These are phyloP conservation scores for Sordariomycetes sp. DNA, from an alignment of 2,329 filamentous ascomycete genomes.

Conservation along the genomic window DNA sequence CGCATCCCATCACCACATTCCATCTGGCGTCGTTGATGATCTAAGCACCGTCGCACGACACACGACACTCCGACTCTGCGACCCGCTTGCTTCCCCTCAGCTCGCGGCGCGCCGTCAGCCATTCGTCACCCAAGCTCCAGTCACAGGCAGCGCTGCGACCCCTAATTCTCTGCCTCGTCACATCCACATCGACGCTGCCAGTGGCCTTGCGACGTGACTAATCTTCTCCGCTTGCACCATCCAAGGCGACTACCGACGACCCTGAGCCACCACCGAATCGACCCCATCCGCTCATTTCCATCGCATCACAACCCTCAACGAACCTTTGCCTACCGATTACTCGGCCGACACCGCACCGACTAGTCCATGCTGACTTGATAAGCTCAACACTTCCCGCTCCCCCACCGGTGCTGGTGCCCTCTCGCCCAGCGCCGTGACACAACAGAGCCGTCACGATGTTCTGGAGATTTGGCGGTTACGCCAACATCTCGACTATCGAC, in stretches of 20 bases:
- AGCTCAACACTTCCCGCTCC: slow-evolving; percentile 11
- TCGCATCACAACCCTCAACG: background rate
- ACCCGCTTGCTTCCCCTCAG: background rate
- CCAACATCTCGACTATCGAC: slow-evolving; percentile 94
- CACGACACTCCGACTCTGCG: too few relatives aligned
- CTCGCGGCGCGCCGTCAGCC: background rate
- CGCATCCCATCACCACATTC: too few relatives aligned
- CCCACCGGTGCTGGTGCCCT: slow-evolving; percentile 16
- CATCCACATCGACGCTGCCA: too few relatives aligned
- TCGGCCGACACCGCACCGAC: too few relatives aligned
- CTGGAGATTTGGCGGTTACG: slow-evolving; percentile 98
- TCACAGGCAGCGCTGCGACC: background rate
- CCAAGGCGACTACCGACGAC: background rate
- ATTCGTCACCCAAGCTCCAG: background rate
- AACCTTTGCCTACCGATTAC: too few relatives aligned
- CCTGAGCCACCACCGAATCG: background rate
- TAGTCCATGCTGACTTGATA: slow-evolving; percentile 6
- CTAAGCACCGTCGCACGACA: too few relatives aligned
- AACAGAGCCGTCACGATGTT: slow-evolving; percentile 74
- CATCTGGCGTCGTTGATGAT: too few relatives aligned
- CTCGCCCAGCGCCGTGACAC: slow-evolving; percentile 21
- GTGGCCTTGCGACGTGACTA: background rate
- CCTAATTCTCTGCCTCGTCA: slow-evolving; percentile 1
- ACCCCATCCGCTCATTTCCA: background rate
- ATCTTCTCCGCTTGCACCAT: background rate